A percentile compares a stretch with the other conserved stretches of the same genome.
Evolutionary conservation across 176 grass and related monocot species (phyloP).

Genomic region (Tuctoria greenei): DNA sequence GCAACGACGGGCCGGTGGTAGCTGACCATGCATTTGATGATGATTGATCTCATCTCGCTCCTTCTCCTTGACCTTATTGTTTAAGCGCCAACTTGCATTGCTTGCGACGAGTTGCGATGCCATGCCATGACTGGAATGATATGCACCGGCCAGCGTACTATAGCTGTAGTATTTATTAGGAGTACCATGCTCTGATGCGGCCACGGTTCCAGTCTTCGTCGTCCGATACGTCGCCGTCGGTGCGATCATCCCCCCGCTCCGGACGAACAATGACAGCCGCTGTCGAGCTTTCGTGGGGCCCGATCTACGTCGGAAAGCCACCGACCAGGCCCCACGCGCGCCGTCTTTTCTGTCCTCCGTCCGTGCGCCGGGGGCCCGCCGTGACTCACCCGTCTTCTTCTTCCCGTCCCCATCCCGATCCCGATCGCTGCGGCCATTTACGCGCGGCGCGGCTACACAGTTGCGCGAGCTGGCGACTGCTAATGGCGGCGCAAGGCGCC

Average conservation of each 20-base stretch:
- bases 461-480: neutral
- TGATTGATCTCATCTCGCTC: too few species aligned
- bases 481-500: slow-evolving; percentile 12
- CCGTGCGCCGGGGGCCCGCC: neutral
- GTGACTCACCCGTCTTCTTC: neutral
- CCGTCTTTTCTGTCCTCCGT: neutral
- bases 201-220: neutral
- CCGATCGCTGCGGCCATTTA: too few species aligned
- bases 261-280: slow-evolving; percentile 42
- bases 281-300: slow-evolving; percentile 25
- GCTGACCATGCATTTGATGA: neutral
- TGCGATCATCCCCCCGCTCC: neutral
- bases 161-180: too few species aligned
- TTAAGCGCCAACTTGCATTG: neutral
- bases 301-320: slow-evolving; percentile 31
- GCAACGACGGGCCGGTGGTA: neutral
- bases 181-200: neutral
- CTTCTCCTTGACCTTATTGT: neutral
- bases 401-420: too few species aligned
- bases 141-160: neutral
- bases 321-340: slow-evolving; percentile 33
- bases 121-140: neutral
- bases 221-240: neutral
- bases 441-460: neutral
- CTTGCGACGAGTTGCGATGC: too few species aligned